phyloP scores from a whole-genome alignment of 129 eudicot species.

The Lactuca saligna region DNA sequence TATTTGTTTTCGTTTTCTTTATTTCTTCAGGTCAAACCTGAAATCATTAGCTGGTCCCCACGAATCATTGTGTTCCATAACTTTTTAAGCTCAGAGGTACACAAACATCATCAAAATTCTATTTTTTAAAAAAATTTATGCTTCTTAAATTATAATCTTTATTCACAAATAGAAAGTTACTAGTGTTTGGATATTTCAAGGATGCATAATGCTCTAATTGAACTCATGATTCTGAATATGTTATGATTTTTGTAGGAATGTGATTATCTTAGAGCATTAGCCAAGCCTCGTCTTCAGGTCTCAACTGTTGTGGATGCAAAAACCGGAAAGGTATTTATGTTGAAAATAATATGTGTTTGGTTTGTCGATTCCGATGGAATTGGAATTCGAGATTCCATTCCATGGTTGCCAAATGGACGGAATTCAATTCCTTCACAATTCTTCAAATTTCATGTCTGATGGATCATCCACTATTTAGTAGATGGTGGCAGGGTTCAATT shows the following conservation, averaged over 20 bases:
- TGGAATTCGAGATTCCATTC: too few species aligned
- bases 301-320: slow-evolving; percentile 89
- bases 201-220: slow-evolving; percentile 6
- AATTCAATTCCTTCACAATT: too few species aligned
- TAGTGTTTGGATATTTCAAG: slow-evolving; percentile 4
- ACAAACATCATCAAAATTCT: slow-evolving; percentile 10
- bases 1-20: not conserved
- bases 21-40: slow-evolving; percentile 79
- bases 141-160: not conserved
- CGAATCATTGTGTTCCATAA: slow-evolving; percentile 74
- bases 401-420: too few species aligned
- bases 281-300: slow-evolving; percentile 74
- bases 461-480: too few species aligned
- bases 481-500: too few species aligned
- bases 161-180: not conserved
- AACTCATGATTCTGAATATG: not conserved
- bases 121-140: not conserved
- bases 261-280: slow-evolving; percentile 79
- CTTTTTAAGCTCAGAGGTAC: slow-evolving; percentile 85
- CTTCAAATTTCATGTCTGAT: too few species aligned
- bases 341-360: slow-evolving; percentile 1
- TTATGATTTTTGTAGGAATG: slow-evolving; percentile 58
- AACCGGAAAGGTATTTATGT: slow-evolving; percentile 90
- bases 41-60: slow-evolving; percentile 87
- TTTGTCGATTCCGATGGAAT: not conserved